Evolutionary conservation across 768 basidiomycete genomes (phyloP).

Genomic region (Agrocybe pediades): DNA sequence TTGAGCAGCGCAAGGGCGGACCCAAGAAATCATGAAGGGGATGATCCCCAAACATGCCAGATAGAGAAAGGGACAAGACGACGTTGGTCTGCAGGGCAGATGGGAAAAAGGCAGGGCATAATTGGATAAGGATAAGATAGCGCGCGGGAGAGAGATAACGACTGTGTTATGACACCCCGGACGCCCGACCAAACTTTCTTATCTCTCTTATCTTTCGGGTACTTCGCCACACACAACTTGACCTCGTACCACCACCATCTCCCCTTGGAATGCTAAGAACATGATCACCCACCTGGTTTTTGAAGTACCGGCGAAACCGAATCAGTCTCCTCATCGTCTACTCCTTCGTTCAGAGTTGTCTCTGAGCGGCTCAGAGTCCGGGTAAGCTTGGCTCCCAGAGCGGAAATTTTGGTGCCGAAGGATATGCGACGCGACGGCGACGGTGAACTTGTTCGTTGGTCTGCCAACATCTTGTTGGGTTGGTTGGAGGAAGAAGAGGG

Average conservation of each 20-base stretch:
- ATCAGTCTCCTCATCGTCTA: constrained; percentile 5
- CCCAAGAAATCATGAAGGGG: background rate
- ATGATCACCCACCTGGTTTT: background rate
- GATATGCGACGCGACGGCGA: constrained; percentile 1
- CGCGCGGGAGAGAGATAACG: background rate
- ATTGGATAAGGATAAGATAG: constrained; percentile 10
- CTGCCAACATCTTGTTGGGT: background rate
- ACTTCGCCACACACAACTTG: background rate
- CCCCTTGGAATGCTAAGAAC: background rate
- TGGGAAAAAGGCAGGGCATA: constrained; percentile 1
- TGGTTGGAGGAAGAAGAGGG: background rate
- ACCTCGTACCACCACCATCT: constrained; percentile 9
- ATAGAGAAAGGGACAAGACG: background rate
- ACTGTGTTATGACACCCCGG: background rate
- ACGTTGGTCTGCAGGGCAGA: background rate
- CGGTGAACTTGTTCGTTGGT: background rate
- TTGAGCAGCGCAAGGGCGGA: background rate
- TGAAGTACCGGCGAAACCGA: background rate
- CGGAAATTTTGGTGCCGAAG: constrained; percentile 14
- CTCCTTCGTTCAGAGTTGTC: background rate
- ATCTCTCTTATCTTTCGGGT: constrained; percentile 14
- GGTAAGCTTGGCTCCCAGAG: constrained; percentile 16
- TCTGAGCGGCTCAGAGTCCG: constrained; percentile 11
- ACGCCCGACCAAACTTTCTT: constrained; percentile 14
- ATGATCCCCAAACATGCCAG: background rate